Evolutionary conservation across 768 basidiomycete genomes (phyloP).

Genomic region (Dacryopinax spathularia): DNA sequence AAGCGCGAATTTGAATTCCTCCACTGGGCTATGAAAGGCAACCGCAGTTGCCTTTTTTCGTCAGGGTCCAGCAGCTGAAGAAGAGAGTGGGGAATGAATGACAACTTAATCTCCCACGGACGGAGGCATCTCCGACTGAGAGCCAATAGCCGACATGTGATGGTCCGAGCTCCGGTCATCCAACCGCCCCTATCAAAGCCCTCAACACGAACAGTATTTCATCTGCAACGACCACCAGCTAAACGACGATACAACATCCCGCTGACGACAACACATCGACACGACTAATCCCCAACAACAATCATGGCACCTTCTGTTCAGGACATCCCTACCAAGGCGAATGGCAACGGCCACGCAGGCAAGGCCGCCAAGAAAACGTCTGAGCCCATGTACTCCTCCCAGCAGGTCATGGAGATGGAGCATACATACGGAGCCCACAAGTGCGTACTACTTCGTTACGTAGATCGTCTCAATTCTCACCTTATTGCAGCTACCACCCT

Average conservation of each 20-base stretch:
- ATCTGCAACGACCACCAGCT: background rate
- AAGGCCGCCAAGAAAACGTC: background rate
- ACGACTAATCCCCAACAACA: background rate
- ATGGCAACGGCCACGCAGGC: background rate
- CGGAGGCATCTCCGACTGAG: background rate
- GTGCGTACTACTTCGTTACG: slow-evolving; percentile 37
- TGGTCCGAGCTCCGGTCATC: background rate
- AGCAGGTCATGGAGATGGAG: slow-evolving; percentile 63
- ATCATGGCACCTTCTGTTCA: background rate
- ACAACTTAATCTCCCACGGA: background rate
- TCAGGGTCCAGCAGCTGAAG: background rate
- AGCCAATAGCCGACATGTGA: background rate
- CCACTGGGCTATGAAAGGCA: background rate
- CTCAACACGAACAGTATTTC: too few species aligned
- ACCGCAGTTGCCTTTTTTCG: background rate
- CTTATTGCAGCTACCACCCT: slow-evolving; percentile 68
- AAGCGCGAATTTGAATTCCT: background rate
- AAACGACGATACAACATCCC: background rate
- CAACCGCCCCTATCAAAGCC: background rate
- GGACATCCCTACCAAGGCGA: background rate
- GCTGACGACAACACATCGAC: background rate
- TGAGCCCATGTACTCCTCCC: slow-evolving; percentile 15
- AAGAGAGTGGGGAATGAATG: background rate
- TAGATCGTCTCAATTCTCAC: slow-evolving; percentile 17
- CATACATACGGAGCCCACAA: slow-evolving; percentile 77